Evolutionary conservation across 192 early-diverging fungal genomes (phyloP).

Genomic region (Lobosporangium transversale): DNA sequence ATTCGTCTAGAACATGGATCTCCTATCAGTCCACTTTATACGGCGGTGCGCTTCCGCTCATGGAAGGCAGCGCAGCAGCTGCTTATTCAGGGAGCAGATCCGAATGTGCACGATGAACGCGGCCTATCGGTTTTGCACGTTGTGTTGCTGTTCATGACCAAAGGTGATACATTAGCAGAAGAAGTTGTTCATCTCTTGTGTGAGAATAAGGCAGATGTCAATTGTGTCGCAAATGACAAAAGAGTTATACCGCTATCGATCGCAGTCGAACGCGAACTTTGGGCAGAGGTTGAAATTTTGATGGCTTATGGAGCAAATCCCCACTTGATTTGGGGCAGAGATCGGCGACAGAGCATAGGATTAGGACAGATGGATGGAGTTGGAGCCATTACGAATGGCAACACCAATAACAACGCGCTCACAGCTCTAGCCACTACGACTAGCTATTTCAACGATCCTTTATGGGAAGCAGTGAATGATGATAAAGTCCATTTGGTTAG

Average conservation of each 20-base stretch:
- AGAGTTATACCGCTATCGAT: conserved; percentile 39
- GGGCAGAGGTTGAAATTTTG: conserved; percentile 50
- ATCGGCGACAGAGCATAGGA: conserved; percentile 29
- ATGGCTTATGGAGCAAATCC: conserved; percentile 54
- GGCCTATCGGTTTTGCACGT: conserved; percentile 40
- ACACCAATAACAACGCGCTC: too few relatives aligned
- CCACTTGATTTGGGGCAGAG: conserved; percentile 44
- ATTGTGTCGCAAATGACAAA: conserved; percentile 44
- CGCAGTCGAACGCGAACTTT: conserved; percentile 46
- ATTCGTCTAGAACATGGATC: conserved; percentile 47
- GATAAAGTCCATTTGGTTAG: conserved; percentile 49
- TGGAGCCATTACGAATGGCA: conserved; percentile 2
- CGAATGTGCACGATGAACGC: conserved; percentile 48
- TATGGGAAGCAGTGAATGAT: conserved; percentile 50
- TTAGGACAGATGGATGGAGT: conserved; percentile 8
- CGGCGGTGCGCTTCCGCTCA: conserved; percentile 41
- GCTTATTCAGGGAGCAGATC: conserved; percentile 42
- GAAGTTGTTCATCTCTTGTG: conserved; percentile 49
- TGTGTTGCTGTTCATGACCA: conserved; percentile 42
- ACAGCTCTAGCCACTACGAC: conserved; percentile 8
- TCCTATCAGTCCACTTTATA: conserved; percentile 48
- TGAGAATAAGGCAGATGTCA: conserved; percentile 48
- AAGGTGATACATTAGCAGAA: conserved; percentile 49
- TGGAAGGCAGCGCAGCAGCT: conserved; percentile 52
- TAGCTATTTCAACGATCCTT: conserved; percentile 37